Evolutionary conservation across 2,329 filamentous ascomycete genomes (phyloP).

Genomic region (Xylariales sp.): DNA sequence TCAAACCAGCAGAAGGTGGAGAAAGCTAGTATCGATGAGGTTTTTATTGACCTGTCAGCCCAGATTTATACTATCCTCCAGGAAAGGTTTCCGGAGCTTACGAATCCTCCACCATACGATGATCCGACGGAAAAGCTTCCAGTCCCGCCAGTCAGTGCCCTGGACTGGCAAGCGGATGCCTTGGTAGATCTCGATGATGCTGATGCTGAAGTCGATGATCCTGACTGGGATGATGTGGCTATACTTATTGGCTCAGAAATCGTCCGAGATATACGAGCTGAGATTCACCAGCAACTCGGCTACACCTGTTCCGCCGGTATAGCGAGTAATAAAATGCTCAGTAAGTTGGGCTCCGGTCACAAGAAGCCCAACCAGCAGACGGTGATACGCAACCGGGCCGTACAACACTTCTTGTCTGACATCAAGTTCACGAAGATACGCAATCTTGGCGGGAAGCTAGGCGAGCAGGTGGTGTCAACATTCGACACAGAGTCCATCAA

Average conservation of each 20-base stretch:
- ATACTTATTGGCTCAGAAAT: conserved; percentile 87
- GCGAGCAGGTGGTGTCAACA: conserved; percentile 74
- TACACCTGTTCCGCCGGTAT: conserved; percentile 94
- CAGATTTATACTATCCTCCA: conserved; percentile 74
- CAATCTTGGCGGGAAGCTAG: conserved; percentile 91
- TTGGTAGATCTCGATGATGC: conserved; percentile 70
- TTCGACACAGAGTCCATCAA: conserved; percentile 78
- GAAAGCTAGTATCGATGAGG: conserved; percentile 93
- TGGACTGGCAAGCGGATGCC: conserved; percentile 83
- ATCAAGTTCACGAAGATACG: conserved; percentile 96
- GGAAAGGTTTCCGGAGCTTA: conserved; percentile 70
- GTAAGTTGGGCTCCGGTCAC: conserved; percentile 85
- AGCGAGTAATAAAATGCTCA: conserved; percentile 88
- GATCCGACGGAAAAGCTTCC: conserved; percentile 69
- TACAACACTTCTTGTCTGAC: conserved; percentile 70
- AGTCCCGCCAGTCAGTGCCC: conserved; percentile 59
- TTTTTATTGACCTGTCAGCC: conserved; percentile 86
- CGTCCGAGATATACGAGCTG: conserved; percentile 66
- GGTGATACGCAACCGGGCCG: conserved; percentile 81
- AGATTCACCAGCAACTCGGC: conserved; percentile 63
- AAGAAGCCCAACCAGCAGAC: conserved; percentile 95
- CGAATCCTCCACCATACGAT: conserved; percentile 63
- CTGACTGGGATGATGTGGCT: conserved; percentile 94
- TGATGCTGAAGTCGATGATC: conserved; percentile 71
- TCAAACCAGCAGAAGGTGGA: conserved; percentile 68